Base-by-base conservation (phyloP, 345 rosid genomes). In the Aethionema arabicum region DNA sequence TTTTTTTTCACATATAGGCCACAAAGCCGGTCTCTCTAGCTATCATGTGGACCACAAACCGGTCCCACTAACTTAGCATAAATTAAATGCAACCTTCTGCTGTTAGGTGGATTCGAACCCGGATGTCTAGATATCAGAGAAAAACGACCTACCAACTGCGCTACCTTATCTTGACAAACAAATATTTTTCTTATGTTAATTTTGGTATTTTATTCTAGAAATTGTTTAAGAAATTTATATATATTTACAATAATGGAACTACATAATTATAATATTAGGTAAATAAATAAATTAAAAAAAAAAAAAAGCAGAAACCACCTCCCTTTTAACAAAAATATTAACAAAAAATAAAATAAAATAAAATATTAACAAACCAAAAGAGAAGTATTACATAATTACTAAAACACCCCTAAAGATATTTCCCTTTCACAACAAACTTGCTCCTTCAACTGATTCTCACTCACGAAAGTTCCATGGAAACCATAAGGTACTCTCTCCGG, bases 401-500 rank as follows among this genome's bases (percentile, higher is more conserved):
- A 44, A 59, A 37, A 43, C n/a, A 60, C 13, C 16, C 30, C 39
- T 11, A 32, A 9, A 11, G 8, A 40, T 8, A 4, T 12, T 3
- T n/a, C 31, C 10, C 6, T 7, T 27, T 47, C 52, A 66, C 67
- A 74, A 62, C 3, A 83, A 9, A 63, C 56, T 61, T 87, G 83
- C 43, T 43, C 62, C 11, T n/a, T 71, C 21, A 85, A 67, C 27
- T 84, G 85, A 51, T 52, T 51, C 36, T 67, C 70, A 33, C 72
- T 65, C 2, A 86, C 74, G 72, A 86, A 86, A 7, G 86, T 77
- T 8, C 91, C 97, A 66, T 90, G 97, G 21, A 90, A 85, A 8
- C 91, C 91, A 12, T 83, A 84, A 3, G 97, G 88, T 8, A 86
- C 95, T 54, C 95, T 77, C 11, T 71, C 53, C 7, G 91, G 89